A percentile compares a stretch with the other conserved stretches of the same genome.
Conservation (phyloP, 768 basidiomycete species). For the Floccularia luteovirens region DNA sequence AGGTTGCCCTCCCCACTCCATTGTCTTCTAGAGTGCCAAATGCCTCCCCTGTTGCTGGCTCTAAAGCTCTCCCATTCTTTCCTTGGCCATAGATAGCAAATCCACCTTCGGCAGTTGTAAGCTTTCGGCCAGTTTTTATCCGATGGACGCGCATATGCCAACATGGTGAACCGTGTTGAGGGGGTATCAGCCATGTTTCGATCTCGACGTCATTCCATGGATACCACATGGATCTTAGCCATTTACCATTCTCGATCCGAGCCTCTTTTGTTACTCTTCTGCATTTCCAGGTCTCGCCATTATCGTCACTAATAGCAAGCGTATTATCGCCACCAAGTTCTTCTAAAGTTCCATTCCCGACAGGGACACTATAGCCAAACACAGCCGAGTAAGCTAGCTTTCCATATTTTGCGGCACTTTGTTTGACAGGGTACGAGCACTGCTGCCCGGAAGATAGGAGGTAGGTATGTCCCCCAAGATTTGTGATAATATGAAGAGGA, state of each 20-base stretch:
- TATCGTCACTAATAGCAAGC: conserved; percentile 63
- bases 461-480: conserved; percentile 58
- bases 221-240: conserved; percentile 66
- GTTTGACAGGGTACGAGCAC: conserved; percentile 73
- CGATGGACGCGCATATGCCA: conserved; percentile 72
- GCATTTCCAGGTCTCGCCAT: conserved; percentile 67
- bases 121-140: conserved; percentile 39
- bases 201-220: conserved; percentile 69
- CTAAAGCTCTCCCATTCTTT: conserved; percentile 49
- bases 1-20: conserved; percentile 42
- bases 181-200: conserved; percentile 71
- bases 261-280: conserved; percentile 58
- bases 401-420: conserved; percentile 73
- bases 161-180: conserved; percentile 42
- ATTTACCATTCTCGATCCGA: conserved; percentile 40
- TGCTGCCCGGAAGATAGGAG: conserved; percentile 73
- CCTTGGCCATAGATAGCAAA: conserved; percentile 69
- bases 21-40: conserved; percentile 45
- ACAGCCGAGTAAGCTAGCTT: conserved; percentile 73
- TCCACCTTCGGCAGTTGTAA: conserved; percentile 60
- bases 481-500: conserved; percentile 62
- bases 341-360: conserved; percentile 58
- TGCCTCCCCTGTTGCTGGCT: conserved; percentile 30
- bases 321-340: conserved; percentile 68
- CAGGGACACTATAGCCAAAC: conserved; percentile 72